Evolutionary conservation across 1,284 basidiomycete species (phyloP), one percentile per base, ranked within the genome.

Genomic region (Pseudozyma hubeiensis): DNA sequence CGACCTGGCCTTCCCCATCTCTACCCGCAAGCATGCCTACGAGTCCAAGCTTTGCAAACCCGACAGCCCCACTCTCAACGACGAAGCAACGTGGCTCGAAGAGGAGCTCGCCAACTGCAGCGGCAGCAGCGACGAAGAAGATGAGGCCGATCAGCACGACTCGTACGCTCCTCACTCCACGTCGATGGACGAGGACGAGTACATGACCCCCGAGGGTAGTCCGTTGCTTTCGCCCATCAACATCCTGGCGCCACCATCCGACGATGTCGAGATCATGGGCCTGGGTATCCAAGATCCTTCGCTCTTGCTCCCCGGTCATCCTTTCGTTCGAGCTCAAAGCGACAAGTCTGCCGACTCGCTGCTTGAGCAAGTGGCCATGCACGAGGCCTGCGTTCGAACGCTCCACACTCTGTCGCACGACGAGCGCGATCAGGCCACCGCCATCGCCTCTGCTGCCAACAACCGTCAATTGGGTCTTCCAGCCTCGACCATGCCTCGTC

Each of bases 21-120:
- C 60, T 6, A 47, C 33, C 1, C 41, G 53, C 16, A 60, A 50
- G 31, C 53, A 34, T 2, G 43, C 35, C n/a, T 62, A 64, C 24
- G 6, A 61, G 50, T 58, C 58, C n/a, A 65, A 61, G 47, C 58
- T 71, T 29, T 50, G 48, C 58, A 71, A 65, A 34, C 40, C 62
- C 16, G 64, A 72, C 53, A 72, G 69, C 13, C 69, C 69, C 4
- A 72, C 69, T 2, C 53, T 74, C 33, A 64, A 68, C 48, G 62
- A 68, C 37, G 53, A 74, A 44, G 65, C 64, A 2, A 64, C 64
- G 2, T 74, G 71, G 71, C 58, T 68, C n/a, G 65, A 74, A 49
- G 57, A 68, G 46, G 71, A 74, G 53, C 58, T 74, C 4, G 71
- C 71, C 7, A 34, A 61, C 8, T 67, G 61, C 57, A 64, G 61